Evolutionary conservation across 2,329 filamentous ascomycete genomes (phyloP), one percentile per base, ranked within the genome.

Genomic region (Ophiostoma himal-ulmi): DNA sequence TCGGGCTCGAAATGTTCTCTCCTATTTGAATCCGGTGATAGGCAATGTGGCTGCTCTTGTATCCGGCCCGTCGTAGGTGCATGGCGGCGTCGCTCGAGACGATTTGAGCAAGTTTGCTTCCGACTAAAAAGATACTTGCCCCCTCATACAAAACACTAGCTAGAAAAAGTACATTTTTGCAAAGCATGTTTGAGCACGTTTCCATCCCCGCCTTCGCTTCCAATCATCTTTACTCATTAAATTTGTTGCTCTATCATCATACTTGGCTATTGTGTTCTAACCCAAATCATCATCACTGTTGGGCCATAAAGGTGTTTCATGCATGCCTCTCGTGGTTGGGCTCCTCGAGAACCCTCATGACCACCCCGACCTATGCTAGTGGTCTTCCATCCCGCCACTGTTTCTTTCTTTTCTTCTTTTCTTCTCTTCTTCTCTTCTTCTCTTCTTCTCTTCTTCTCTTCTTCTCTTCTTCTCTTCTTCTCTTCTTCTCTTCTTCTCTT

Each of bases 101-200:
- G 30, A 44, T 73, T 72, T 73, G 73, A 73, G 73, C 73, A 73
- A 68, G 71, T 72, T 73, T 73, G 71, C 71, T 30, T 30, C 30
- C 4, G 30, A 30, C 14, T 5, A 5, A 39, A 36, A 5, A 52
- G 44, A 48, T 71, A 71, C 70, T 60, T 71, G 20, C 14, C 36
- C 13, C 14, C n/a, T 26, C 67, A 68, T 57, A 60, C 41, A 66
- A 70, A 69, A 13, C 20, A 26, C 67, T 48, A 62, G 37, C 20
- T 62, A 62, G 22, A 11, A 3, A 26, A 68, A 62, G 67, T 71
- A 67, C 65, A 20, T 5, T 13, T 26, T 13, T 11, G 36, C 65
- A 65, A 67, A 41, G 66, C 41, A 39, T 39, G 17, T 64, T 64
- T 65, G 66, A 67, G 66, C 66, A 48, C 26, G n/a, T 52, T 67